phyloP scores from a whole-genome alignment of 805 yeast species.

The Saccharomycopsis capsularis region DNA sequence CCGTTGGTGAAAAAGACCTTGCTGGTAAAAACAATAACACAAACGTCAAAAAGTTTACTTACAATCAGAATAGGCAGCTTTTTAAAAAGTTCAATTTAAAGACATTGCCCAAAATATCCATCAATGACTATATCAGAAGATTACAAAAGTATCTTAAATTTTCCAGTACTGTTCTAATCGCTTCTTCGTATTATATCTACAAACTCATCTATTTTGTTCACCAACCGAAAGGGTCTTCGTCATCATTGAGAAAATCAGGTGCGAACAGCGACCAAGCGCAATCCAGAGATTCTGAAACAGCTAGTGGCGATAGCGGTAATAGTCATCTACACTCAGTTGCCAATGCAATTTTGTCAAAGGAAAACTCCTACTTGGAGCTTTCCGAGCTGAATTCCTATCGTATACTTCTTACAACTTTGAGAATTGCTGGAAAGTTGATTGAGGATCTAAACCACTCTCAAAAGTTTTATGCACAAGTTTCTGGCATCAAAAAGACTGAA shows the following conservation, averaged over 20 bases:
- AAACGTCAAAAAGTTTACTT: background rate
- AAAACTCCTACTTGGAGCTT: constrained; percentile 29
- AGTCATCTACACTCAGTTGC: too few species aligned
- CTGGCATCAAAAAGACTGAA: constrained; percentile 39
- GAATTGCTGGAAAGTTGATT: constrained; percentile 41
- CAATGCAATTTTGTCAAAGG: too few species aligned
- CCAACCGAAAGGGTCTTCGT: background rate
- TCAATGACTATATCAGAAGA: constrained; percentile 26
- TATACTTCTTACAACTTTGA: constrained; percentile 36
- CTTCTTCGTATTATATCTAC: constrained; percentile 26
- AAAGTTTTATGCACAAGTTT: constrained; percentile 38
- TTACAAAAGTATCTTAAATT: constrained; percentile 27
- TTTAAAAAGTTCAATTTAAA: constrained; percentile 25
- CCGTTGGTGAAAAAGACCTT: background rate
- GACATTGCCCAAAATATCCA: constrained; percentile 24
- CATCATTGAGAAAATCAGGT: background rate
- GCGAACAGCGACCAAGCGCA: background rate
- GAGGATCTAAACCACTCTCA: constrained; percentile 43
- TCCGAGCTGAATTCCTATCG: constrained; percentile 39
- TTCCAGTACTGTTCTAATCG: constrained; percentile 28
- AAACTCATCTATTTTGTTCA: constrained; percentile 20
- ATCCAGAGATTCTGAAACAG: background rate
- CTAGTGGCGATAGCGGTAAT: background rate
- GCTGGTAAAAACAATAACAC: background rate
- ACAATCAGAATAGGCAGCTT: constrained; percentile 12